A percentile compares a stretch with the other conserved stretches of the same genome.
phyloP scores from a whole-genome alignment of 768 basidiomycete species.

The Trametes cinnabarina region DNA sequence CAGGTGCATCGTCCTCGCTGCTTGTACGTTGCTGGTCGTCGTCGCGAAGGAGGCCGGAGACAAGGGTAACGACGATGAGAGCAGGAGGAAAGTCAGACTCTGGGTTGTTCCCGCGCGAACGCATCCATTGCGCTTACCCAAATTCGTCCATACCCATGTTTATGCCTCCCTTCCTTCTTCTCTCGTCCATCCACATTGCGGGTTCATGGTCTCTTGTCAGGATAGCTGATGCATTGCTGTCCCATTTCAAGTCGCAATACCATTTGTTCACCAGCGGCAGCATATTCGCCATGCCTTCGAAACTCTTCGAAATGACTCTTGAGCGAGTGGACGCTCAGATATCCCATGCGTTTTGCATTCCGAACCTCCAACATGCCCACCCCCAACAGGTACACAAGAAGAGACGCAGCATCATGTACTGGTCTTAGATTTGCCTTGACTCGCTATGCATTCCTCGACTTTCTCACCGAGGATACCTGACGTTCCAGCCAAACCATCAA shows the following conservation, averaged over 20 bases:
- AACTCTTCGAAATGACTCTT: too few relatives aligned
- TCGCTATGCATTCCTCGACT: too few relatives aligned
- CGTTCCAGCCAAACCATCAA: background rate
- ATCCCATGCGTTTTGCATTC: too few relatives aligned
- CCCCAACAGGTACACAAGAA: background rate
- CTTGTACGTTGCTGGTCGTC: constrained; percentile 7
- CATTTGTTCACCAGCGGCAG: too few relatives aligned
- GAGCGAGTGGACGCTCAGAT: background rate
- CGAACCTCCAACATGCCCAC: too few relatives aligned
- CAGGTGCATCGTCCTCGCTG: constrained; percentile 12
- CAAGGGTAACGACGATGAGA: constrained; percentile 16
- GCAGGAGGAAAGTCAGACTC: background rate
- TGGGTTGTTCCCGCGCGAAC: constrained; percentile 8
- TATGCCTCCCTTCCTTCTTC: too few relatives aligned
- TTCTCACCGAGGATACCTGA: too few relatives aligned
- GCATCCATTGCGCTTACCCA: constrained; percentile 14
- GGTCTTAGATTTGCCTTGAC: too few relatives aligned
- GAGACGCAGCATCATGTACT: background rate
- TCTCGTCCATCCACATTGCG: background rate
- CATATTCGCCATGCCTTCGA: too few relatives aligned
- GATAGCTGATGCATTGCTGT: too few relatives aligned
- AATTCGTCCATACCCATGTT: constrained; percentile 6
- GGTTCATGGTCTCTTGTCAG: background rate
- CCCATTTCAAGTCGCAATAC: too few relatives aligned
- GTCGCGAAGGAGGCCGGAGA: constrained; percentile 5